These are phyloP conservation scores for Mortierella sp. DNA, from an alignment of 371 early-diverging fungal species.

Conservation along the genomic window DNA sequence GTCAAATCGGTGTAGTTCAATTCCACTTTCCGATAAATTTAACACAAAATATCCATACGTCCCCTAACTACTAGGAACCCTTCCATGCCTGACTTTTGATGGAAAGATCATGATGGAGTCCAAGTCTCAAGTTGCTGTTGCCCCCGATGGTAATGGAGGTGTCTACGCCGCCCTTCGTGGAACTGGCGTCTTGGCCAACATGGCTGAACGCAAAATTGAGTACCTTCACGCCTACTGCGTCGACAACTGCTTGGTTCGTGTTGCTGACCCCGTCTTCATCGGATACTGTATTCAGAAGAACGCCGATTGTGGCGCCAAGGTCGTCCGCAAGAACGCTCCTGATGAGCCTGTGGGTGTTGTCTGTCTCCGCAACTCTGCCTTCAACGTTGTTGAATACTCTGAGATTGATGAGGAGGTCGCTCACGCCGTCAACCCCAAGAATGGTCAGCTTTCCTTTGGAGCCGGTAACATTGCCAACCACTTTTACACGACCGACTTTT, in stretches of 20 bases:
- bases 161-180: conserved; percentile 87
- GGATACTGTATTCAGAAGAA: conserved; percentile 87
- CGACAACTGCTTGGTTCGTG: conserved; percentile 95
- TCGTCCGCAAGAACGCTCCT: conserved; percentile 87
- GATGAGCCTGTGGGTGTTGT: conserved; percentile 96
- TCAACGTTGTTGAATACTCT: conserved; percentile 95
- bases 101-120: conserved; percentile 88
- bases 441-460: conserved; percentile 70
- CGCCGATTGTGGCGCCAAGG: conserved; percentile 96
- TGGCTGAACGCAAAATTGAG: conserved; percentile 81
- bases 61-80: conserved; percentile 25
- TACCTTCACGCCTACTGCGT: conserved; percentile 95
- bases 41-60: neutral
- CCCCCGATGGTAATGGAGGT: conserved; percentile 94
- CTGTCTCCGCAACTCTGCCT: conserved; percentile 85
- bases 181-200: conserved; percentile 82
- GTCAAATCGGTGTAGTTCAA: neutral
- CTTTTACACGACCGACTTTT: conserved; percentile 74
- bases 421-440: conserved; percentile 69
- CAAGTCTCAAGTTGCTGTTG: conserved; percentile 80
- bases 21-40: neutral
- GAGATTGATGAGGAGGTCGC: conserved; percentile 88
- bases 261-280: conserved; percentile 95
- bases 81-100: conserved; percentile 52
- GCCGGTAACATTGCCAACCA: conserved; percentile 86